Evolutionary conservation across 2,329 filamentous ascomycete species (phyloP).

Genomic region (Massarina eburnea): DNA sequence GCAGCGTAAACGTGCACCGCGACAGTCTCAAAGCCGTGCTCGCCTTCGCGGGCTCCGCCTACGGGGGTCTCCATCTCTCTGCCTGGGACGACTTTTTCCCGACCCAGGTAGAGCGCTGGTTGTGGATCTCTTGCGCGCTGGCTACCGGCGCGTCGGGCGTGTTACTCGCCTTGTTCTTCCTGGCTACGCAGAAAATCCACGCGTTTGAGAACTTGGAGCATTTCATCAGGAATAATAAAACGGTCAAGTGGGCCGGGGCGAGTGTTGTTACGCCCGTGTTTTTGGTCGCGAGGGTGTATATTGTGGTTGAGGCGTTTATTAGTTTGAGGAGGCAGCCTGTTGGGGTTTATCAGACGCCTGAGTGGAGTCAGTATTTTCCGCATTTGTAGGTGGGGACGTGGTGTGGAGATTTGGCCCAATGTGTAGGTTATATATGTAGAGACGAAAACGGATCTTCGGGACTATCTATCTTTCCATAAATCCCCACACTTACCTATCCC

Average conservation of each 20-base stretch:
- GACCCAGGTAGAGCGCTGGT: constrained; percentile 17
- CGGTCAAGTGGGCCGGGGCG: constrained; percentile 8
- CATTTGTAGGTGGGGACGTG: constrained; percentile 24
- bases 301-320: constrained; percentile 32
- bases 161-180: constrained; percentile 25
- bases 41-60: constrained; percentile 26
- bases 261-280: constrained; percentile 18
- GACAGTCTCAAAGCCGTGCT: constrained; percentile 20
- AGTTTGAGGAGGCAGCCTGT: constrained; percentile 23
- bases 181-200: constrained; percentile 18
- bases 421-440: no score
- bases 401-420: not conserved
- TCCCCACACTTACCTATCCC: not conserved
- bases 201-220: constrained; percentile 19
- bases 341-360: constrained; percentile 23
- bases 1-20: constrained; percentile 23
- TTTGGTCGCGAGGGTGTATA: constrained; percentile 22
- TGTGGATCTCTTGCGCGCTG: constrained; percentile 29
- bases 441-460: no score
- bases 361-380: constrained; percentile 30
- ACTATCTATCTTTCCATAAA: not conserved
- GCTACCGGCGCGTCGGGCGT: constrained; percentile 26
- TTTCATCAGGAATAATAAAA: constrained; percentile 14
- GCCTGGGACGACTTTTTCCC: constrained; percentile 35
- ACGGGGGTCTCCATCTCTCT: constrained; percentile 30